A percentile compares a stretch with the other conserved stretches of the same genome.
Evolutionary conservation across 306 rosid species (phyloP).

Genomic region (Chamaecrista fasciculata): DNA sequence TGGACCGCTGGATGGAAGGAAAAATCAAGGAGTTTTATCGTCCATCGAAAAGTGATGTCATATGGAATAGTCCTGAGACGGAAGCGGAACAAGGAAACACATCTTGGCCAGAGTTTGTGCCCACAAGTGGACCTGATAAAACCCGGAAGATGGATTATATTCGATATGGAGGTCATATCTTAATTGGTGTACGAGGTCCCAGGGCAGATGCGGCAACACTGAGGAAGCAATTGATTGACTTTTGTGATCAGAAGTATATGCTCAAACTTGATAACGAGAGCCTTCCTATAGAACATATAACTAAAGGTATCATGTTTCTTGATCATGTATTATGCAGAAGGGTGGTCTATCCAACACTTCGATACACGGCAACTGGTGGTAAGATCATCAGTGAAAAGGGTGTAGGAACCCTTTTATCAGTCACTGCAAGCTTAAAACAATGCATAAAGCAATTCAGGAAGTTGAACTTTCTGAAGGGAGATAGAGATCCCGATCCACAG

Average conservation of each 20-base stretch:
- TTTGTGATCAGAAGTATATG: conserved; percentile 86
- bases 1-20: conserved; percentile 94
- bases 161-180: conserved; percentile 83
- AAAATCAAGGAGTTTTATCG: conserved; percentile 76
- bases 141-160: conserved; percentile 89
- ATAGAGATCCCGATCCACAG: conserved; percentile 94
- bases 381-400: conserved; percentile 96
- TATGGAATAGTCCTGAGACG: conserved; percentile 83
- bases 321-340: conserved; percentile 91
- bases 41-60: conserved; percentile 96
- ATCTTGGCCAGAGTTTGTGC: conserved; percentile 98
- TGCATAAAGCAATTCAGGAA: conserved; percentile 89
- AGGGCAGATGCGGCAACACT: conserved; percentile 81
- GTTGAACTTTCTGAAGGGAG: conserved; percentile 85
- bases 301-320: conserved; percentile 95
- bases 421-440: conserved; percentile 90
- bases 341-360: conserved; percentile 91
- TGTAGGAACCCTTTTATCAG: conserved; percentile 91
- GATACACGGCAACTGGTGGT: conserved; percentile 93
- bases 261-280: conserved; percentile 91
- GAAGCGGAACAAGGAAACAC: conserved; percentile 91
- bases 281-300: conserved; percentile 93
- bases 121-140: conserved; percentile 97
- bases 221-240: conserved; percentile 87
- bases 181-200: conserved; percentile 88